Percentiles rank a stretch among this genome's conserved stretches.
Conservation (phyloP, 495 filamentous ascomycete species). For the Penicillium manginii region DNA sequence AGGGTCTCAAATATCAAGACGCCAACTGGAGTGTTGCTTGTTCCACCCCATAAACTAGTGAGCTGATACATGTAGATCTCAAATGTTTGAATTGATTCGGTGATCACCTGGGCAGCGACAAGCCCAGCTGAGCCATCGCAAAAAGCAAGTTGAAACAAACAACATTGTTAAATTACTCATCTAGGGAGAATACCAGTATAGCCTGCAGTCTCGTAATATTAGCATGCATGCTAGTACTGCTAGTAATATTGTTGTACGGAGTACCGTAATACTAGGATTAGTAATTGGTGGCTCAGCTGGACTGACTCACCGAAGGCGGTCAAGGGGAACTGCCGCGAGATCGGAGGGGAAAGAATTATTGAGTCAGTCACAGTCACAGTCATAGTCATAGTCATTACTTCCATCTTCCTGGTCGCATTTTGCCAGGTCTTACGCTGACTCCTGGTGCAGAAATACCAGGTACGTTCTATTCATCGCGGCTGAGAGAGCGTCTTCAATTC, state of each 20-base stretch:
- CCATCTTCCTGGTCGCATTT: constrained; percentile 18
- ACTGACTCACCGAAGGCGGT: constrained; percentile 29
- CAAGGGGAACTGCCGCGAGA: constrained; percentile 35
- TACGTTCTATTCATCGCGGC: constrained; percentile 10
- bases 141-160: not conserved
- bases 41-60: too few relatives aligned
- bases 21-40: too few relatives aligned
- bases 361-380: constrained; percentile 8
- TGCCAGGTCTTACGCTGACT: constrained; percentile 20
- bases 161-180: too few relatives aligned
- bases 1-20: too few relatives aligned
- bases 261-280: too few relatives aligned
- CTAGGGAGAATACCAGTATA: too few relatives aligned
- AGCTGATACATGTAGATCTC: too few relatives aligned
- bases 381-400: constrained; percentile 3
- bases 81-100: too few relatives aligned
- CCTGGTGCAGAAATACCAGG: constrained; percentile 20
- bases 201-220: too few relatives aligned
- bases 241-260: too few relatives aligned
- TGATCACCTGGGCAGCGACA: too few relatives aligned
- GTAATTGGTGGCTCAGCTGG: constrained; percentile 5
- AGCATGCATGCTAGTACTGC: too few relatives aligned
- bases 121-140: not conserved
- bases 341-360: constrained; percentile 40
- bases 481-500: constrained; percentile 5